Percentiles rank a stretch among this genome's conserved stretches.
Evolutionary conservation across 2,329 filamentous ascomycete genomes (phyloP).

Genomic region (Bipolaris zeicola): DNA sequence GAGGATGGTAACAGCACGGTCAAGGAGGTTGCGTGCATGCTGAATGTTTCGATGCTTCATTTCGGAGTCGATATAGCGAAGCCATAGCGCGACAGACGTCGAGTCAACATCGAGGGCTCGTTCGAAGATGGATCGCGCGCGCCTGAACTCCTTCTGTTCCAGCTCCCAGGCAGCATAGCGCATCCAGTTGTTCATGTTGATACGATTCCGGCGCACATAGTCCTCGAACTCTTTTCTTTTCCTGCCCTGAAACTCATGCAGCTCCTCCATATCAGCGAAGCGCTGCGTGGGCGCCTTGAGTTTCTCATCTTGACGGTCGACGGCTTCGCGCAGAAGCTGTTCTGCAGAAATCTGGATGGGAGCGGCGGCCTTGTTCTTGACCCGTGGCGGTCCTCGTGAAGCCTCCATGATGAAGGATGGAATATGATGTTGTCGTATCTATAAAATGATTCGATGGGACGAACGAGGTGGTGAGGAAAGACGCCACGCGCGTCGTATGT

Average conservation of each 20-base stretch:
- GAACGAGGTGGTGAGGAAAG: too few relatives aligned
- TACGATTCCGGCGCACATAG: conserved; percentile 91
- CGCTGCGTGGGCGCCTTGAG: conserved; percentile 91
- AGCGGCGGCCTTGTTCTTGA: conserved; percentile 98
- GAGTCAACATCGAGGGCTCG: conserved; percentile 89
- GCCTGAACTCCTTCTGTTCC: conserved; percentile 95
- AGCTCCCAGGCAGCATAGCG: conserved; percentile 97
- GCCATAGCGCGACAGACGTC: conserved; percentile 85
- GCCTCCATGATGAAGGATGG: conserved; percentile 73
- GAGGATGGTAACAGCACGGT: conserved; percentile 90
- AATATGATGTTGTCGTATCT: not conserved
- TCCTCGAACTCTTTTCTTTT: conserved; percentile 97
- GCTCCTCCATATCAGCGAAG: conserved; percentile 94
- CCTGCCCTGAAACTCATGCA: conserved; percentile 95
- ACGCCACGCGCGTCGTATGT: conserved; percentile 5
- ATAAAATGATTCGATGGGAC: not conserved
- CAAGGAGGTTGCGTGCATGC: conserved; percentile 90
- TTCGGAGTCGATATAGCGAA: conserved; percentile 92
- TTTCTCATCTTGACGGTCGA: conserved; percentile 89
- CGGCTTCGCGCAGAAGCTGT: conserved; percentile 94
- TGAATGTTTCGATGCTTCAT: conserved; percentile 83
- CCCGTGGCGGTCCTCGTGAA: conserved; percentile 84
- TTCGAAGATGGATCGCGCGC: conserved; percentile 92
- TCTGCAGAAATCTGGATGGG: conserved; percentile 86
- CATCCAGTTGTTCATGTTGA: conserved; percentile 99